These are phyloP conservation scores for Aspergillus incahuasiensis DNA, from an alignment of 495 filamentous ascomycete genomes.

Conservation along the genomic window DNA sequence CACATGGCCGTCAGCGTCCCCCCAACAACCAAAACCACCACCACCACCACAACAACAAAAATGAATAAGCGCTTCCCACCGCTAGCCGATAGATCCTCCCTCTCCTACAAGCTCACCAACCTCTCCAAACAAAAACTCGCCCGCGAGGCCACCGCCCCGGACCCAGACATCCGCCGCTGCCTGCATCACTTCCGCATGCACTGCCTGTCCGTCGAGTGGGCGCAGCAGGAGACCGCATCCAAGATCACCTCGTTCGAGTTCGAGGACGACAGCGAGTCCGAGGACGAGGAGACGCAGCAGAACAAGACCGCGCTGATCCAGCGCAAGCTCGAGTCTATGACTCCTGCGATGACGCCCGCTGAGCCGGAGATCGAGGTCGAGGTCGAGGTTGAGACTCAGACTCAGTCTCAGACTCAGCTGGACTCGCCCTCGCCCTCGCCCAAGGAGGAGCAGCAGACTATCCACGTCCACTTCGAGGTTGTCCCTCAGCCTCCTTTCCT, in stretches of 20 bases:
- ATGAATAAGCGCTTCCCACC: conserved; percentile 41
- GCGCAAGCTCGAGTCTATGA: not conserved
- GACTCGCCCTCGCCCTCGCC: not conserved
- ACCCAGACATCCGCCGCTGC: conserved; percentile 41
- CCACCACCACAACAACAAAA: conserved; percentile 23
- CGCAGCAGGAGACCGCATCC: conserved; percentile 40
- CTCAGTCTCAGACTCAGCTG: not conserved
- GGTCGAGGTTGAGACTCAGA: not conserved
- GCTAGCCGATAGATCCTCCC: conserved; percentile 38
- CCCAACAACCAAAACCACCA: conserved; percentile 23
- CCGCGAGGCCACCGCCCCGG: conserved; percentile 37
- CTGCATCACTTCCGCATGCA: conserved; percentile 40
- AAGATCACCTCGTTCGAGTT: conserved; percentile 42
- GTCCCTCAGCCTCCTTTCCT: not conserved
- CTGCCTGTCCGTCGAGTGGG: conserved; percentile 36
- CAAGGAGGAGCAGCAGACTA: conserved; percentile 3
- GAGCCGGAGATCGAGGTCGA: not conserved
- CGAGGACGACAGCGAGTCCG: conserved; percentile 26
- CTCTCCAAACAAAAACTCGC: conserved; percentile 41
- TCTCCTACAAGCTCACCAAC: conserved; percentile 40
- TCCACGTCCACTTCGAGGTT: conserved; percentile 16
- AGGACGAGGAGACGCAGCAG: conserved; percentile 20
- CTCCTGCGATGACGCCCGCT: not conserved
- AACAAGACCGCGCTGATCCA: not conserved
- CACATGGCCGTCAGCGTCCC: conserved; percentile 13